Percentiles rank a stretch among this genome's conserved stretches.
phyloP scores from a whole-genome alignment of 148 eudicot species.

The Polygonum maritimum region DNA sequence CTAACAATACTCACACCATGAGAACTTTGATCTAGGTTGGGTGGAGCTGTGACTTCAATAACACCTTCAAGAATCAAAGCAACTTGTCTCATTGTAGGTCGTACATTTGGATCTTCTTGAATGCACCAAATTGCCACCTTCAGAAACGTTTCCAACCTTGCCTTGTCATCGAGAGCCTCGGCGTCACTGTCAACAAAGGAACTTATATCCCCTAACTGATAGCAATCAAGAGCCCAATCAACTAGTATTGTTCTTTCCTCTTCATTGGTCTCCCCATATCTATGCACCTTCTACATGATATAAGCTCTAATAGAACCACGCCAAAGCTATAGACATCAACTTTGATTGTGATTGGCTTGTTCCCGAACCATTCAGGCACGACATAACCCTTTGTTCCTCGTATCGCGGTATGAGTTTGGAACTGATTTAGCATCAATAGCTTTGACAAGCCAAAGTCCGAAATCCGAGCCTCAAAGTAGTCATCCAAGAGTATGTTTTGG shows the following conservation, averaged over 20 bases:
- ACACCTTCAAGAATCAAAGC: slow-evolving; percentile 26
- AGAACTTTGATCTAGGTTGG: not conserved
- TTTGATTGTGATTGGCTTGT: slow-evolving; percentile 19
- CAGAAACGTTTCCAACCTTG: slow-evolving; percentile 15
- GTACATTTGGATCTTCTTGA: slow-evolving; percentile 17
- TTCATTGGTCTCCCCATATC: slow-evolving; percentile 3
- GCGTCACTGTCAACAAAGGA: slow-evolving; percentile 17
- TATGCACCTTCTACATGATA: slow-evolving; percentile 22
- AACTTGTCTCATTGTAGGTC: slow-evolving; percentile 25
- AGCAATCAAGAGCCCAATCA: slow-evolving; percentile 22
- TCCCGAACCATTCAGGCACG: slow-evolving; percentile 30
- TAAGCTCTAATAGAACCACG: slow-evolving; percentile 24
- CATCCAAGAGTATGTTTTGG: slow-evolving; percentile 23
- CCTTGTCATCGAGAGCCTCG: slow-evolving; percentile 16
- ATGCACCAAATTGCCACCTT: slow-evolving; percentile 23
- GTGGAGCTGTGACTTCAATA: slow-evolving; percentile 20
- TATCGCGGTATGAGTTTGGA: slow-evolving; percentile 11
- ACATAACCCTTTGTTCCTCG: slow-evolving; percentile 34
- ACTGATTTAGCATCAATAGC: slow-evolving; percentile 21
- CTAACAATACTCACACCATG: not conserved
- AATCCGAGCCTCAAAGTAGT: slow-evolving; percentile 16
- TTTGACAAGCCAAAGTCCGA: slow-evolving; percentile 30
- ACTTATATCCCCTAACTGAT: slow-evolving; percentile 5
- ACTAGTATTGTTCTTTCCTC: slow-evolving; percentile 13
- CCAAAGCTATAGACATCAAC: slow-evolving; percentile 30